These are phyloP conservation scores for Noccaea bulbosa DNA, from an alignment of 345 rosid species.

Conservation along the genomic window DNA sequence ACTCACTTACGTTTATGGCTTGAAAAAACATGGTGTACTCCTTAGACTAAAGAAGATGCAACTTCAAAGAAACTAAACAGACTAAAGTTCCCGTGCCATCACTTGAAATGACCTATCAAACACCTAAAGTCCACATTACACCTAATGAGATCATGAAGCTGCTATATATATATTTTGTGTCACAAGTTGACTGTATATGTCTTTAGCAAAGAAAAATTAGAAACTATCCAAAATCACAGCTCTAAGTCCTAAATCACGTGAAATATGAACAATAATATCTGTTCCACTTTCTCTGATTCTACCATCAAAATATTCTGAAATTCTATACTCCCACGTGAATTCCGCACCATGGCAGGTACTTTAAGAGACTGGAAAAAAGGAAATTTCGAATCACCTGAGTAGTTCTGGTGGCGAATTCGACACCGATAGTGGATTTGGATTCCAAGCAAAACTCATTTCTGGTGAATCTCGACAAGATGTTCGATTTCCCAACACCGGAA, in stretches of 20 bases:
- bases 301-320: background rate
- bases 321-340: background rate
- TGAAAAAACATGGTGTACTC: background rate
- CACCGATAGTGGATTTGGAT: constrained; percentile 75
- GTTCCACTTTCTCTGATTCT: background rate
- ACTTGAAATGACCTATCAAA: background rate
- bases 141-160: constrained; percentile 5
- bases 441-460: constrained; percentile 76
- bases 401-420: constrained; percentile 75
- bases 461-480: constrained; percentile 70
- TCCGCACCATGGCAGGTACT: background rate
- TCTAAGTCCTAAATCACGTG: constrained; percentile 28
- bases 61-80: constrained; percentile 2
- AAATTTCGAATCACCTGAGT: constrained; percentile 50
- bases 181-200: background rate
- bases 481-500: constrained; percentile 81
- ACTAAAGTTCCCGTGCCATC: background rate
- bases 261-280: constrained; percentile 2
- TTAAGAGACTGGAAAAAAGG: background rate
- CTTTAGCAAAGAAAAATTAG: background rate
- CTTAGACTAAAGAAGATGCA: background rate
- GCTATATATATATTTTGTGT: background rate
- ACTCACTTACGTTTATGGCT: background rate
- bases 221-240: constrained; percentile 24
- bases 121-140: background rate